These are phyloP conservation scores for Aphanomyces euteiches DNA, from an alignment of 352 stramenopile species.

Conservation along the genomic window DNA sequence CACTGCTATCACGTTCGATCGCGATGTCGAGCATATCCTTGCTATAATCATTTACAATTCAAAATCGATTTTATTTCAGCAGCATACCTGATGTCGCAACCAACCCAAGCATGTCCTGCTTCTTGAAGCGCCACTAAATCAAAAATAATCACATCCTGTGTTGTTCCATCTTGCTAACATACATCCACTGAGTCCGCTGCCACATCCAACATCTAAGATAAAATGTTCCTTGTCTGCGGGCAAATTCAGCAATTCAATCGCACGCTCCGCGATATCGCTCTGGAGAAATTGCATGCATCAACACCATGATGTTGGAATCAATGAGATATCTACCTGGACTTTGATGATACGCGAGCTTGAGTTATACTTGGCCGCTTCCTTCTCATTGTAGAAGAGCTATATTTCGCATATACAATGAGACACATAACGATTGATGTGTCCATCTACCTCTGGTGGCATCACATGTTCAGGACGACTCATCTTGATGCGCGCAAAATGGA, in stretches of 20 bases:
- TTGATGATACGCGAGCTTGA: conserved; percentile 90
- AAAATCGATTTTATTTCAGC: not conserved
- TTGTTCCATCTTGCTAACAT: conserved; percentile 30
- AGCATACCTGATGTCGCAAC: conserved; percentile 92
- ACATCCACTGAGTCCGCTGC: conserved; percentile 94
- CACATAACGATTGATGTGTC: not conserved
- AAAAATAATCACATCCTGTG: conserved; percentile 30
- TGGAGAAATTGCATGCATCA: conserved; percentile 27
- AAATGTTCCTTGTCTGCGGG: conserved; percentile 80
- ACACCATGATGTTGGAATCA: not conserved
- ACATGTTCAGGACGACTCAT: conserved; percentile 88
- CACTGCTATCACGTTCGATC: conserved; percentile 88
- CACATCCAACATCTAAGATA: conserved; percentile 96
- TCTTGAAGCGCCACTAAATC: conserved; percentile 76
- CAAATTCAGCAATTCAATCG: conserved; percentile 96
- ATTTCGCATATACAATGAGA: not conserved
- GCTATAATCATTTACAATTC: conserved; percentile 32
- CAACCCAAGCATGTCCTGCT: conserved; percentile 96
- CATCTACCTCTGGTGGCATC: conserved; percentile 68
- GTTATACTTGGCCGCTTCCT: conserved; percentile 91
- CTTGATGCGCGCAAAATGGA: conserved; percentile 16
- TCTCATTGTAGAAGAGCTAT: conserved; percentile 90
- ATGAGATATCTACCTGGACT: conserved; percentile 66
- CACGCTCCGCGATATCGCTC: conserved; percentile 93
- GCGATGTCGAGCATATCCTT: conserved; percentile 99